Conservation (phyloP, 2,329 filamentous ascomycete genomes). For the Xylaria sp. region DNA sequence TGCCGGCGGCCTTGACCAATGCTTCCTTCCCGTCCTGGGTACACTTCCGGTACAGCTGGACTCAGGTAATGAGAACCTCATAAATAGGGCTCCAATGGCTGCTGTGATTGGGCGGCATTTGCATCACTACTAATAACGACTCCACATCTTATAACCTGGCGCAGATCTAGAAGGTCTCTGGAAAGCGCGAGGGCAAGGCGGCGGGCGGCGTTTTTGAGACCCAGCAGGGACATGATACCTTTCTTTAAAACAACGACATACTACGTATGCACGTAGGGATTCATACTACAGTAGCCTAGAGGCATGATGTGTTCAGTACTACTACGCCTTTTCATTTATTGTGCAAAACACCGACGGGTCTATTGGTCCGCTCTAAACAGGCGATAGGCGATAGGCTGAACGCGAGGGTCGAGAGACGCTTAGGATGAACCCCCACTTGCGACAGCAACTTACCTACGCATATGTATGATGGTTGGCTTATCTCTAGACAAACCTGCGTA, state of each 20-base stretch:
- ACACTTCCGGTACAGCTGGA: conserved; percentile 7
- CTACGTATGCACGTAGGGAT: not conserved
- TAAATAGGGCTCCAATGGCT: conserved; percentile 12
- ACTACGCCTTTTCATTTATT: not conserved
- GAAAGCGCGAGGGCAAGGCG: not conserved
- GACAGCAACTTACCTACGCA: not conserved
- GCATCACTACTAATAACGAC: not conserved
- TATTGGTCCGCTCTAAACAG: not conserved
- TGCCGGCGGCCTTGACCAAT: conserved; percentile 2
- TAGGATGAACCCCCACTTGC: not conserved
- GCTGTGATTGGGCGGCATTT: conserved; percentile 21
- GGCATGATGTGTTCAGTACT: not conserved
- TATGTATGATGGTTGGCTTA: not conserved
- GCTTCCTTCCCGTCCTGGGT: not conserved
- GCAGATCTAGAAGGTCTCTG: conserved; percentile 10
- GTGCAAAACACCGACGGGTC: not conserved
- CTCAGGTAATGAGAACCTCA: conserved; percentile 20
- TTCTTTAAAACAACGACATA: not conserved
- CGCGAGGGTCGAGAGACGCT: not conserved
- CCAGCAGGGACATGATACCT: not conserved
- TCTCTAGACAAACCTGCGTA: not conserved
- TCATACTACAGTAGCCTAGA: not conserved
- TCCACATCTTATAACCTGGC: conserved; percentile 4
- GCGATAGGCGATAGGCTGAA: not conserved
- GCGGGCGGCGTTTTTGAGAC: not conserved